Evolutionary conservation across 2,329 filamentous ascomycete genomes (phyloP).

Genomic region (Teratosphaeriaceae sp.): DNA sequence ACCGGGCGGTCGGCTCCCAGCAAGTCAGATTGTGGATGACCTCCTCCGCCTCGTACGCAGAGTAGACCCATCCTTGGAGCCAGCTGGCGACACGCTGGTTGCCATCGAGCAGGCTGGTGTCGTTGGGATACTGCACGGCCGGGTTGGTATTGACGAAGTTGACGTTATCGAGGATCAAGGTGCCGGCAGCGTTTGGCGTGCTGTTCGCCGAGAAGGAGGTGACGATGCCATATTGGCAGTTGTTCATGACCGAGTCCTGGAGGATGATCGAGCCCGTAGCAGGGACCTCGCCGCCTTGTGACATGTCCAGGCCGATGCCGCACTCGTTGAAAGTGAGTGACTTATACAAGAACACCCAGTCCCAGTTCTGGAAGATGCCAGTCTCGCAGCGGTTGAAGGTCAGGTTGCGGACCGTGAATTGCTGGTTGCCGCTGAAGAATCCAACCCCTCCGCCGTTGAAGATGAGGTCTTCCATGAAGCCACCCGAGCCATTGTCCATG

Average conservation of each 20-base stretch:
- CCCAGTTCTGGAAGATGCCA: constrained; percentile 49
- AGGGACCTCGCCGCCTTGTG: constrained; percentile 33
- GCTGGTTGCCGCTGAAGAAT: constrained; percentile 39
- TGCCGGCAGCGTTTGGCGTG: constrained; percentile 41
- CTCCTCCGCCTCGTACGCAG: constrained; percentile 31
- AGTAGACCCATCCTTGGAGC: constrained; percentile 67
- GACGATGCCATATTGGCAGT: constrained; percentile 45
- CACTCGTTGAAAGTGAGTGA: constrained; percentile 48
- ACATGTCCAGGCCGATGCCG: constrained; percentile 46
- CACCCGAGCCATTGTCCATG: constrained; percentile 38
- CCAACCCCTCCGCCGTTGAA: constrained; percentile 39
- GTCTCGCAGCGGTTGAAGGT: constrained; percentile 46
- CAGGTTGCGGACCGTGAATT: constrained; percentile 49
- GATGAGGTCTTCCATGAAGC: constrained; percentile 40
- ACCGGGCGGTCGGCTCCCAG: constrained; percentile 25
- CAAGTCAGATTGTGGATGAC: constrained; percentile 27
- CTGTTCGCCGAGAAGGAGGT: constrained; percentile 40
- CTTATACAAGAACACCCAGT: constrained; percentile 48
- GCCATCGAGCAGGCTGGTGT: constrained; percentile 57
- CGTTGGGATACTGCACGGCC: constrained; percentile 29
- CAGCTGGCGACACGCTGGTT: constrained; percentile 60
- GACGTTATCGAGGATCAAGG: constrained; percentile 51
- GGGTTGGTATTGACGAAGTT: constrained; percentile 43
- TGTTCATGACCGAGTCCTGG: constrained; percentile 49
- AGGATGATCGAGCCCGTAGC: constrained; percentile 48